Evolutionary conservation across 2,329 filamentous ascomycete genomes (phyloP).

Genomic region (Penicillium nordicum): DNA sequence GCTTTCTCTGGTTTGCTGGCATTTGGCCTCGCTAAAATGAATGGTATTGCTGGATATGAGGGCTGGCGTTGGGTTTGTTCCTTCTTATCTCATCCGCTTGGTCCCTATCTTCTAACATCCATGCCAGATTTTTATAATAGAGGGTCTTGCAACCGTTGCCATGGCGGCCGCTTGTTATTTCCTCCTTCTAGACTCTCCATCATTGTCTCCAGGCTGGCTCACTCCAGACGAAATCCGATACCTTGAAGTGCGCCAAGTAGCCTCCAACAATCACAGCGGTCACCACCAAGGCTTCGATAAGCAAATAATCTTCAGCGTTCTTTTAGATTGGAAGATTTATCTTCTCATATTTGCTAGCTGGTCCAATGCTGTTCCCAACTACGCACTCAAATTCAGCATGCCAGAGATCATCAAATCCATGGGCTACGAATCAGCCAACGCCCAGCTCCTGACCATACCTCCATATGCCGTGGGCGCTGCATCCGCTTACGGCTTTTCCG

Average conservation of each 20-base stretch:
- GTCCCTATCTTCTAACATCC: neutral
- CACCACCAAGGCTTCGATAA: conserved; percentile 32
- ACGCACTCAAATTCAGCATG: conserved; percentile 35
- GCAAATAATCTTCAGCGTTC: conserved; percentile 38
- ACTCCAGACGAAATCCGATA: conserved; percentile 42
- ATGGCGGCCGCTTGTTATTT: conserved; percentile 48
- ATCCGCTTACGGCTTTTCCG: conserved; percentile 29
- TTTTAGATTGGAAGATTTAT: conserved; percentile 51
- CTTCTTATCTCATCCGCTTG: neutral
- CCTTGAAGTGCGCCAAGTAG: conserved; percentile 40
- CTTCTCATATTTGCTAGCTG: conserved; percentile 43
- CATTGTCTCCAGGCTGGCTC: conserved; percentile 37
- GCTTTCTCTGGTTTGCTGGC: conserved; percentile 81
- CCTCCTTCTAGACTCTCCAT: conserved; percentile 38
- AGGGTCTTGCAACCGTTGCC: conserved; percentile 63
- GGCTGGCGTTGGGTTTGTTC: conserved; percentile 21
- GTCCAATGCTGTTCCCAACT: conserved; percentile 42
- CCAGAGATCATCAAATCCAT: conserved; percentile 44
- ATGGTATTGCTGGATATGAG: conserved; percentile 49
- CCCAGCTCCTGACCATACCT: conserved; percentile 26
- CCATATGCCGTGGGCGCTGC: conserved; percentile 37
- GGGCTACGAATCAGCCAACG: conserved; percentile 39
- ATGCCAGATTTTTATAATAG: conserved; percentile 57
- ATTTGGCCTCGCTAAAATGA: conserved; percentile 79
- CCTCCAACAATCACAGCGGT: conserved; percentile 19